Evolutionary conservation across 2,329 filamentous ascomycete species (phyloP), one percentile per base, ranked within the genome.

Genomic region (Pestalotiopsis sp.): DNA sequence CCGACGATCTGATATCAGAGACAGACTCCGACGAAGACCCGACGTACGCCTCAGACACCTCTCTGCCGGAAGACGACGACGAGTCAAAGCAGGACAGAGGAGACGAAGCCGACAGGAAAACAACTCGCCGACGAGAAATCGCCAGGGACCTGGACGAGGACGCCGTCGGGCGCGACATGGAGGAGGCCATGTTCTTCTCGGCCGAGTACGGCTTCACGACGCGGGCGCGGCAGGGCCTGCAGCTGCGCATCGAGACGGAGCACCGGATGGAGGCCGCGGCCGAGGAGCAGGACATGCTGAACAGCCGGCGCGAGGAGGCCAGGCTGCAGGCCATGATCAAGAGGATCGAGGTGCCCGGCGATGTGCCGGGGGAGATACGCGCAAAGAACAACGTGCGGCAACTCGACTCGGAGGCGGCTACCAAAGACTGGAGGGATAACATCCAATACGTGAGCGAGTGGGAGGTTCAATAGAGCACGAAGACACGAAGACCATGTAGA

Each of bases 211-310:
- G 57, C n/a, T 67, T 59, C 62, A 73, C 71, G 14, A 63, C 70
- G 11, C 72, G 74, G 20, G 58, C 69, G 5, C 67, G 64, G 27
- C 67, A 72, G 7, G 70, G 66, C 14, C 45, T 74, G 2, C 69
- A 68, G 64, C 70, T 41, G 20, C 76, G 66, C 9, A 72, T 78
- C 49, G 67, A 68, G 25, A 67, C 68, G 4, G 77, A 78, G 68
- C 75, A 78, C 66, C 67, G 27, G 4, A 69, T 74, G 13, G 75
- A 77, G 68, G 72, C 69, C 17, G 72, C 72, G 6, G 76, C 76
- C 2, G 76, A 74, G 25, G 62, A 12, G 2, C 36, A 64, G 3
- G 77, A 79, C 52, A 38, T 58, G 3, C 68, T 64, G 20, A 49
- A 67, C 17, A 72, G 73, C 58, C 68, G 63, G 2, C 64, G 67